Conservation (phyloP, 2,329 filamentous ascomycete genomes). For the Phaeoacremonium minimum region DNA sequence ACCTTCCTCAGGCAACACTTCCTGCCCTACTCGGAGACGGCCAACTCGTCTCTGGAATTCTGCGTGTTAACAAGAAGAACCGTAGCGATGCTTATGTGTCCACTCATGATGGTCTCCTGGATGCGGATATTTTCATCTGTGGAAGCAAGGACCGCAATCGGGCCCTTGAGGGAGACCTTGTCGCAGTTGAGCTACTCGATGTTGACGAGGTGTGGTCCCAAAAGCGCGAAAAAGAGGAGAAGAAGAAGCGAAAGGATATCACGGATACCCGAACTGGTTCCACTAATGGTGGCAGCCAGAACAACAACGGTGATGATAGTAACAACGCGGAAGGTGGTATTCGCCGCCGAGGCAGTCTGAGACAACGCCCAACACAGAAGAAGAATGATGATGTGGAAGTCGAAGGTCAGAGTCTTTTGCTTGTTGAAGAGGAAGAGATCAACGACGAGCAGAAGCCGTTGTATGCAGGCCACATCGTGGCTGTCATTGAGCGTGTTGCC, state of each 20-base stretch:
- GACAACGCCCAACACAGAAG: slow-evolving; percentile 96
- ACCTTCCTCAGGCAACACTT: slow-evolving; percentile 89
- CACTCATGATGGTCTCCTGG: slow-evolving; percentile 78
- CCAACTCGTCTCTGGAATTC: slow-evolving; percentile 90
- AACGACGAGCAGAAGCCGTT: slow-evolving; percentile 97
- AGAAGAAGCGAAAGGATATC: slow-evolving; percentile 99
- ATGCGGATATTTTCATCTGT: slow-evolving; percentile 99
- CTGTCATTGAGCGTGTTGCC: slow-evolving; percentile 92
- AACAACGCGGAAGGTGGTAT: slow-evolving; percentile 74
- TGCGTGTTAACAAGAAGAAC: slow-evolving; percentile 99
- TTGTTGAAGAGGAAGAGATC: slow-evolving; percentile 98
- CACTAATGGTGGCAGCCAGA: slow-evolving; percentile 67
- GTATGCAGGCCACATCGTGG: slow-evolving; percentile 94
- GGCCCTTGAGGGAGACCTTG: slow-evolving; percentile 90
- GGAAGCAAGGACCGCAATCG: slow-evolving; percentile 98
- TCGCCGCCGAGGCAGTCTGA: slow-evolving; percentile 87
- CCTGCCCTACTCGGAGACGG: slow-evolving; percentile 88
- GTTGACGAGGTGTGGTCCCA: slow-evolving; percentile 98
- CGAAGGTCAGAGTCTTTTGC: slow-evolving; percentile 90
- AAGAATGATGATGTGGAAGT: slow-evolving; percentile 99
- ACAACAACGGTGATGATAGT: slow-evolving; percentile 57
- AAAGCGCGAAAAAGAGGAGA: slow-evolving; percentile 99
- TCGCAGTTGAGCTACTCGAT: slow-evolving; percentile 92
- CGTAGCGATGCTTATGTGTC: slow-evolving; percentile 97
- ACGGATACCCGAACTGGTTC: slow-evolving; percentile 82